phyloP scores from a whole-genome alignment of 257 asterid genomes.

The Osmanthus fragrans region DNA sequence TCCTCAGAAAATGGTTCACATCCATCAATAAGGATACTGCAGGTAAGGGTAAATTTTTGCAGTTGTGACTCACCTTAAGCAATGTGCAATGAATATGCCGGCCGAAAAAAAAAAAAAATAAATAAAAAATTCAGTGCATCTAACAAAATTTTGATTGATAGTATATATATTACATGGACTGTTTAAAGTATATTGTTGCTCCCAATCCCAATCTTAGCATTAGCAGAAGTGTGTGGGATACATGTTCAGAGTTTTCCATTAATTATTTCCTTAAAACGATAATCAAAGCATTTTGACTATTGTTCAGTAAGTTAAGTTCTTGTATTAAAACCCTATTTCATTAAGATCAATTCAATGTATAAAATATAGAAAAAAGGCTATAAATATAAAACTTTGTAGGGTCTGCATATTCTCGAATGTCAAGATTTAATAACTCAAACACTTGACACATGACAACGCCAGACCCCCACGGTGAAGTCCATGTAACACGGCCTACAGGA shows the following conservation, averaged over 20 bases:
- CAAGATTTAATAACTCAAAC: neutral
- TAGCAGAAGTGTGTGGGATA: neutral
- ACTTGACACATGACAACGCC: neutral
- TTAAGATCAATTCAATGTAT: neutral
- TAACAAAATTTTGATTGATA: neutral
- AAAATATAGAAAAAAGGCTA: neutral
- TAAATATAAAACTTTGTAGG: neutral
- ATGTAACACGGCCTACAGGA: neutral
- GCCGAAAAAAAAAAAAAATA: no score
- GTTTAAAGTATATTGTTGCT: neutral
- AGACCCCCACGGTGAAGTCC: neutral
- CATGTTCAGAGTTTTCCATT: neutral
- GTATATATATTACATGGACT: neutral
- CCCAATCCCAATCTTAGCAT: neutral
- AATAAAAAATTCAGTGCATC: neutral
- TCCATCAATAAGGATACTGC: constrained; percentile 69
- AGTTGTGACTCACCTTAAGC: constrained; percentile 39
- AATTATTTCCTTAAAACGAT: neutral
- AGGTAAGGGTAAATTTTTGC: neutral
- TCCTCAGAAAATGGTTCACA: constrained; percentile 67
- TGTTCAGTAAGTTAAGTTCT: neutral
- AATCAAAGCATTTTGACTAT: neutral
- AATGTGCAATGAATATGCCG: neutral
- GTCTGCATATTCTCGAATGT: neutral
- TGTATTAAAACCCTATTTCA: neutral